A percentile compares a stretch with the other conserved stretches of the same genome.
phyloP scores from a whole-genome alignment of 176 grass and related monocot genomes.

The Triticum monococcum region DNA sequence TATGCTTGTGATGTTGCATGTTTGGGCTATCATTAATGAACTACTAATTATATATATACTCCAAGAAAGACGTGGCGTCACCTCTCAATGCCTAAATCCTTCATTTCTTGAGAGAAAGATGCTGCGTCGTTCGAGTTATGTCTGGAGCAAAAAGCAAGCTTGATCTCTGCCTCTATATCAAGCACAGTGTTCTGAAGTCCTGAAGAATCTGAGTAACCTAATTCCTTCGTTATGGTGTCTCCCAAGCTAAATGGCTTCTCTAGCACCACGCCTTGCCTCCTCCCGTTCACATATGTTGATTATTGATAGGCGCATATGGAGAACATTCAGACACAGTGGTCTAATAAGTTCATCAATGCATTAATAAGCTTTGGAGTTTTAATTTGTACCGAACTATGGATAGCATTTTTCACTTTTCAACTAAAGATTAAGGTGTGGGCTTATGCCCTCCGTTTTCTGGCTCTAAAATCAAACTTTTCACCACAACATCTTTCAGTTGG shows the following conservation, averaged over 20 bases:
- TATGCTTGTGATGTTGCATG: too few relatives aligned
- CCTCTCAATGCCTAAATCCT: slow-evolving; percentile 70
- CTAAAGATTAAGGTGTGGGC: too few relatives aligned
- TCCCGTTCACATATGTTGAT: slow-evolving; percentile 85
- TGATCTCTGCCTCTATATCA: slow-evolving; percentile 80
- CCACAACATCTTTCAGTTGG: background rate
- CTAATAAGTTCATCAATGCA: too few relatives aligned
- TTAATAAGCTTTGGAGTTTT: too few relatives aligned
- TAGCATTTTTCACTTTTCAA: too few relatives aligned
- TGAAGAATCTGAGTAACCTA: slow-evolving; percentile 9
- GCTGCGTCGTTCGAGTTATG: slow-evolving; percentile 19
- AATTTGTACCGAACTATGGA: too few relatives aligned
- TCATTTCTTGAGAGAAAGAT: slow-evolving; percentile 65
- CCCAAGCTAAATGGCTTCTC: slow-evolving; percentile 76
- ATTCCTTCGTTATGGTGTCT: slow-evolving; percentile 61
- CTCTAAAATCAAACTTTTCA: too few relatives aligned
- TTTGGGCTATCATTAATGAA: too few relatives aligned
- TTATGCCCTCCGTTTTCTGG: too few relatives aligned
- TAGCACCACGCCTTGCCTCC: slow-evolving; percentile 66
- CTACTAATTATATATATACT: too few relatives aligned
- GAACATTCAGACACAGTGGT: too few relatives aligned
- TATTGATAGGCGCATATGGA: background rate
- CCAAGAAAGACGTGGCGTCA: background rate
- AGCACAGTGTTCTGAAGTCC: slow-evolving; percentile 21
- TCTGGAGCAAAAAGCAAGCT: slow-evolving; percentile 53